Evolutionary conservation across 805 yeast species (phyloP).

Genomic region (Hanseniaspora hatyaiensis): DNA sequence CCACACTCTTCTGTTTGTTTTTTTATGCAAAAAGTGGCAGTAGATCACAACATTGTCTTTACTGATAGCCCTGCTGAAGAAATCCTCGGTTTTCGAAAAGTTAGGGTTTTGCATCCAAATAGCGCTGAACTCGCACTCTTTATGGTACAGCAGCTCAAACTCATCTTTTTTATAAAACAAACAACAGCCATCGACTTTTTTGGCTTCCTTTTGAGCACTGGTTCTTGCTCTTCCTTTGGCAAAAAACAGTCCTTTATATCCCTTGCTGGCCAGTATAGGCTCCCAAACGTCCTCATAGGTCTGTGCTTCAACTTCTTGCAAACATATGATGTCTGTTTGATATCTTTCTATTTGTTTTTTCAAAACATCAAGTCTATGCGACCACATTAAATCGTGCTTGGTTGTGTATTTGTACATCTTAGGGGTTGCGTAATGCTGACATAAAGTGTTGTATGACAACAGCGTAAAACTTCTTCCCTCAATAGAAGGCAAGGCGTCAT

Average conservation of each 20-base stretch:
- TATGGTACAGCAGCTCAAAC: conserved; percentile 60
- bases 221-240: conserved; percentile 88
- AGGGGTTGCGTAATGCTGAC: conserved; percentile 91
- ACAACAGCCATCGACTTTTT: conserved; percentile 97
- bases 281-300: conserved; percentile 80
- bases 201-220: conserved; percentile 66
- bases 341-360: conserved; percentile 57
- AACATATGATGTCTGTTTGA: conserved; percentile 68
- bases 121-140: conserved; percentile 69
- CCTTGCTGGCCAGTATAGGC: conserved; percentile 57
- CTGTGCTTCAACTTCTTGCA: conserved; percentile 89
- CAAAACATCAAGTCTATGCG: conserved; percentile 66
- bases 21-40: conserved; percentile 57
- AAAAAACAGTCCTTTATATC: conserved; percentile 72
- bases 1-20: conserved; percentile 59
- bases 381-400: conserved; percentile 94
- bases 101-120: conserved; percentile 71
- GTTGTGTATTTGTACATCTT: conserved; percentile 90
- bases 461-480: conserved; percentile 51
- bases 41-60: conserved; percentile 86
- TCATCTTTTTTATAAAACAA: conserved; percentile 63
- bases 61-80: conserved; percentile 89
- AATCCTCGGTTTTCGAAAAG: conserved; percentile 85
- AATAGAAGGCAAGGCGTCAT: conserved; percentile 22
- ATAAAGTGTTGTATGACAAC: conserved; percentile 79